Evolutionary conservation across 306 rosid genomes (phyloP).

Genomic region (Trichosanthes truncata): DNA sequence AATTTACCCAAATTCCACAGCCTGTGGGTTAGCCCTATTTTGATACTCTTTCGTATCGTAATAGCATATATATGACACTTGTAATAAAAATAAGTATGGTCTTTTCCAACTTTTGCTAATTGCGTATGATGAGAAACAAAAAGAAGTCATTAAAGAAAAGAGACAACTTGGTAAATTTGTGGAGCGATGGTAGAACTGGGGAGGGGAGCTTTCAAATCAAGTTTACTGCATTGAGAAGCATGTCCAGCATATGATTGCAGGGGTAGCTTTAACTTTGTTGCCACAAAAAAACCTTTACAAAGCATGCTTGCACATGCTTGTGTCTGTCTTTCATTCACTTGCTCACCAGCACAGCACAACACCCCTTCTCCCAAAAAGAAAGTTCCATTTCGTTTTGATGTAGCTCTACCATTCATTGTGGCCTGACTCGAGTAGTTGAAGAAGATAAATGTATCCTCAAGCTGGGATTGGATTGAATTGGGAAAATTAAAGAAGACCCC

Average conservation of each 20-base stretch:
- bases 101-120: not conserved
- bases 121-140: not conserved
- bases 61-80: too few relatives aligned
- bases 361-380: not conserved
- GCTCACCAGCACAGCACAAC: not conserved
- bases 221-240: slow-evolving; percentile 3
- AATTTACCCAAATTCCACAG: not conserved
- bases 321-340: not conserved
- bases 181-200: not conserved
- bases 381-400: not conserved
- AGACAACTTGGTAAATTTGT: too few relatives aligned
- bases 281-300: slow-evolving; percentile 2
- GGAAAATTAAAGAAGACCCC: not conserved
- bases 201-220: not conserved
- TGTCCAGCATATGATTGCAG: not conserved
- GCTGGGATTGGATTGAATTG: not conserved
- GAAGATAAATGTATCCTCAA: not conserved
- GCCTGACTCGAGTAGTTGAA: not conserved
- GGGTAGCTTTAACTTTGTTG: not conserved
- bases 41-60: not conserved
- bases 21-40: too few relatives aligned
- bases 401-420: not conserved
- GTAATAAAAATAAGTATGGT: not conserved
- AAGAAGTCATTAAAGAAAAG: not conserved
- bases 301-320: slow-evolving; percentile 5